These are phyloP conservation scores for Ceriops decandra DNA, from an alignment of 345 rosid species.

Conservation along the genomic window DNA sequence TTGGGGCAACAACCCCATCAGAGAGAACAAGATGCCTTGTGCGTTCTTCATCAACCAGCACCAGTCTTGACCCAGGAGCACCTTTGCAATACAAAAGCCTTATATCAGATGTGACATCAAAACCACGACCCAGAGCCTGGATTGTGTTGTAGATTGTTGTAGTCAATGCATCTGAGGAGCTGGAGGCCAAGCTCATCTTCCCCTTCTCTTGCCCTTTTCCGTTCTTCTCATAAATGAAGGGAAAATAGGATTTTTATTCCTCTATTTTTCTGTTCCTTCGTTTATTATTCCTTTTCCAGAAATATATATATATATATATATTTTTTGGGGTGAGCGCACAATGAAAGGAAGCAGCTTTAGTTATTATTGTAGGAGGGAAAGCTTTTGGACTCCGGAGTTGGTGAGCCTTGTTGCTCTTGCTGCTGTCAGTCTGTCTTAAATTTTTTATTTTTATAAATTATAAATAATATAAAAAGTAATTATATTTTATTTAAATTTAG, in stretches of 20 bases:
- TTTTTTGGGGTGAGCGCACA: not conserved
- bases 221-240: conserved; percentile 1
- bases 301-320: too few species aligned
- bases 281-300: not conserved
- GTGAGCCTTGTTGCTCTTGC: conserved; percentile 5
- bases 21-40: conserved; percentile 50
- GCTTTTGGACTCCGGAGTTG: conserved; percentile 13
- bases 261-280: conserved; percentile 1
- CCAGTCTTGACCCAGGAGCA: conserved; percentile 78
- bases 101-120: conserved; percentile 80
- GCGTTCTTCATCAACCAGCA: conserved; percentile 55
- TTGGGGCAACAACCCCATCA: conserved; percentile 52
- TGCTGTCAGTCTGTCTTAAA: conserved; percentile 1
- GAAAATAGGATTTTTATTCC: conserved; percentile 12
- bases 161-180: conserved; percentile 54
- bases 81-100: conserved; percentile 91
- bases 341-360: not conserved
- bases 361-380: not conserved
- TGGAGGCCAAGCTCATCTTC: conserved; percentile 19
- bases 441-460: not conserved
- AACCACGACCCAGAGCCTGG: conserved; percentile 81
- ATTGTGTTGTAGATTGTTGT: conserved; percentile 77
- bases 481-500: too few species aligned
- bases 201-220: not conserved
- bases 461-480: too few species aligned